Percentiles rank a stretch among this genome's conserved stretches.
phyloP scores from a whole-genome alignment of 2,329 filamentous ascomycete genomes.

The Aspergillus neotritici region DNA sequence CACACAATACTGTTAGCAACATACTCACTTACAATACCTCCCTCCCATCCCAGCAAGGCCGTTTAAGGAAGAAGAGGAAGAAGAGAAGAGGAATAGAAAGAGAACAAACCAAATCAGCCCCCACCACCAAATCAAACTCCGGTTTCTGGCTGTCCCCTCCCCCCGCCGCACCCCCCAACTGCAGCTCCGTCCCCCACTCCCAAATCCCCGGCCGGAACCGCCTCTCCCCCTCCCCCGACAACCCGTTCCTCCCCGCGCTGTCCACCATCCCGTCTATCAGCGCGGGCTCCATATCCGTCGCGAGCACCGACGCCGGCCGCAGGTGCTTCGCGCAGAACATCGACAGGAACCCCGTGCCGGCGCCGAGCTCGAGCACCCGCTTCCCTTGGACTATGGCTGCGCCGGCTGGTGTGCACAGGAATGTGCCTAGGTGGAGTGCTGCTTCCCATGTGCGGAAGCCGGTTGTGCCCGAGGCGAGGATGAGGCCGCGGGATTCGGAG shows the following conservation, averaged over 20 bases:
- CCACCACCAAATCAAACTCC: slow-evolving; percentile 37
- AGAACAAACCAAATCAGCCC: slow-evolving; percentile 37
- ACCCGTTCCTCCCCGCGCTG: slow-evolving; percentile 32
- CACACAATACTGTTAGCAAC: background rate
- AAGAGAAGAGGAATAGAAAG: background rate
- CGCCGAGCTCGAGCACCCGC: slow-evolving; percentile 59
- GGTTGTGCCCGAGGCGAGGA: slow-evolving; percentile 55
- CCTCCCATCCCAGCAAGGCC: background rate
- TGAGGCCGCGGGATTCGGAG: slow-evolving; percentile 53
- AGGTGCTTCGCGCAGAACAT: slow-evolving; percentile 59
- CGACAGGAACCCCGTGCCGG: slow-evolving; percentile 61
- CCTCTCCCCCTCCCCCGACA: slow-evolving; percentile 13
- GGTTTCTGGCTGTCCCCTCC: background rate
- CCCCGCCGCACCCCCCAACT: slow-evolving; percentile 5
- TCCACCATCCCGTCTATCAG: slow-evolving; percentile 36
- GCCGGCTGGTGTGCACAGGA: slow-evolving; percentile 47
- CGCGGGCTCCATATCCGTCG: slow-evolving; percentile 56
- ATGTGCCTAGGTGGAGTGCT: slow-evolving; percentile 58
- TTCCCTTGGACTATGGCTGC: slow-evolving; percentile 46
- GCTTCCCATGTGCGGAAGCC: slow-evolving; percentile 67
- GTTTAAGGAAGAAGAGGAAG: background rate
- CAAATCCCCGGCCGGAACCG: slow-evolving; percentile 35
- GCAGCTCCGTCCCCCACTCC: slow-evolving; percentile 37
- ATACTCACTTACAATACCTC: background rate
- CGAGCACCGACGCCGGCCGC: slow-evolving; percentile 48